phyloP scores from a whole-genome alignment of 208 protist genomes.

The Trypanosoma boissoni region DNA sequence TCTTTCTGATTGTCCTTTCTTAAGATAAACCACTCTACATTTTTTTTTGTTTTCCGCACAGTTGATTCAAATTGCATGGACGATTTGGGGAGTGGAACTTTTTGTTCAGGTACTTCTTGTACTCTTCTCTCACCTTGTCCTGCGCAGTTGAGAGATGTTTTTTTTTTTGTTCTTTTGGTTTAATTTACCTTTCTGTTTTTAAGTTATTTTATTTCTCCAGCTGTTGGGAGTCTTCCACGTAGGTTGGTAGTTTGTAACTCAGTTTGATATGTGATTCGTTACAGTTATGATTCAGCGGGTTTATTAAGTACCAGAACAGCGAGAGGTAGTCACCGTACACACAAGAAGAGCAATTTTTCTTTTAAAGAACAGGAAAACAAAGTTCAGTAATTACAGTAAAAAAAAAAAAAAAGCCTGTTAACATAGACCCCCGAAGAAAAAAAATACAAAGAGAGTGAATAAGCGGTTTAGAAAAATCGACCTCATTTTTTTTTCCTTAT shows the following conservation, averaged over 20 bases:
- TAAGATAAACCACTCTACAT: no score
- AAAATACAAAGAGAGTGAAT: conserved; percentile 16
- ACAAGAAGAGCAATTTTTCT: conserved; percentile 2
- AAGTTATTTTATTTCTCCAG: not conserved
- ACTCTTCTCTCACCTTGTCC: not conserved
- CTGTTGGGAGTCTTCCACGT: not conserved
- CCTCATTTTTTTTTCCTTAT: not conserved
- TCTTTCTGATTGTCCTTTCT: not conserved
- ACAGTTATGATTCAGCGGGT: not conserved
- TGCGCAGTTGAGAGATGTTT: not conserved
- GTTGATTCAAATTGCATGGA: not conserved
- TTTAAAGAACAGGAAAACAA: conserved; percentile 6
- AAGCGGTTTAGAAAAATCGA: no score
- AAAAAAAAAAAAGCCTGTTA: not conserved
- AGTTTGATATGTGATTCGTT: not conserved
- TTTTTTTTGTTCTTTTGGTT: not conserved
- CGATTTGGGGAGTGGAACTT: not conserved
- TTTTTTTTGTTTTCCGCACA: no score
- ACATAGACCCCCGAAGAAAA: not conserved
- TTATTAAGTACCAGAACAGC: not conserved
- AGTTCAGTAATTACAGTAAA: conserved; percentile 9
- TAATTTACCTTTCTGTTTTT: not conserved
- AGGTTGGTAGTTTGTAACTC: not conserved
- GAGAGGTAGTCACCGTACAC: not conserved
- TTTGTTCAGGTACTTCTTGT: not conserved